Evolutionary conservation across 225 moss, liverwort and hornwort species (phyloP), one percentile per base, ranked within the genome.

Genomic region (Neckera pumila): DNA sequence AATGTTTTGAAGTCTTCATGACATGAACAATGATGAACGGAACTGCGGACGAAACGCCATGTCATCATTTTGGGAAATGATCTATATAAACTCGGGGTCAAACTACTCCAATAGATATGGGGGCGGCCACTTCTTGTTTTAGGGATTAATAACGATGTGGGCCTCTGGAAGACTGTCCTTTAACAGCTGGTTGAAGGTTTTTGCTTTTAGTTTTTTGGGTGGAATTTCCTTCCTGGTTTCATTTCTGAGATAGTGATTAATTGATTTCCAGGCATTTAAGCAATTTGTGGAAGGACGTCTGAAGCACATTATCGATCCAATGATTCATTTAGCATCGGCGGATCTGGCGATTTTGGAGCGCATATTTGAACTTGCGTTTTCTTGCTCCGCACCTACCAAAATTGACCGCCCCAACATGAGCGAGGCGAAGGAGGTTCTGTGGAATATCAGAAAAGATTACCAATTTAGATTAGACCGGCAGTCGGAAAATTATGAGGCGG

Each of bases 351-450:
- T 96, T 80, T 91, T 97, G 88, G 94, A 95, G 71, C 96, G 92
- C 76, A 80, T 95, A 80, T 95, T 96, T 75, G 97, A 98, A 83
- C 93, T 98, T 17, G 98, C 98, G 49, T 98, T 98, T 88, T 95
- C 97, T 22, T 98, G 98, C 94, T 98, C 98, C 58, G 98, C 98
- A 69, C 98, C 98, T 6, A 97, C 97, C 6, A 98, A 97, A 90
- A 85, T 91, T 30, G 98, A 98, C 89, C 94, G 98, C 89, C 97
- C 97, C 56, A 95, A 91, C 90, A 98, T 98, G 96, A 97, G 92
- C 83, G 95, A 94, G 90, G 97, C 96, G 7, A 95, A 96, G 93
- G 97, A 97, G 88, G 63, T 81, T 58, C 92, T 98, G 75, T 95
- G 96, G 98, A 95, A 92, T 78, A 98, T 98, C 89, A 92, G 98